These are phyloP conservation scores for Naumovozyma baii DNA, from an alignment of 805 yeast species.

Conservation along the genomic window DNA sequence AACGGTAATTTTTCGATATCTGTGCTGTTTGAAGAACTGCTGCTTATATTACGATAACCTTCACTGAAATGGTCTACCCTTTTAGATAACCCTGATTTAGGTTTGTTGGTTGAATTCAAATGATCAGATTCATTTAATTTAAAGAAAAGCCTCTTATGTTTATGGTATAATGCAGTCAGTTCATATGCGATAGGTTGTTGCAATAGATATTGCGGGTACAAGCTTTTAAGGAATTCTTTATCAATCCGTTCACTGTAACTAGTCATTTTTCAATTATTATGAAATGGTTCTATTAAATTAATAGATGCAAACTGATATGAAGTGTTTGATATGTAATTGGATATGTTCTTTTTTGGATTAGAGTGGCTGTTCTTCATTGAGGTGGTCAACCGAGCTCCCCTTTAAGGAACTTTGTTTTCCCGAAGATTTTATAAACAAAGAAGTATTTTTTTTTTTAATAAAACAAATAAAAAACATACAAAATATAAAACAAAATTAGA, in stretches of 20 bases:
- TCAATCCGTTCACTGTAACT: conserved; percentile 22
- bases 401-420: too few species aligned
- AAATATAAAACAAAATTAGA: too few species aligned
- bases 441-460: too few species aligned
- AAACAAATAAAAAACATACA: too few species aligned
- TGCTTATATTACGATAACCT: not conserved
- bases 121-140: conserved; percentile 1
- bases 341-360: too few species aligned
- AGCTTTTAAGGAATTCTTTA: conserved; percentile 16
- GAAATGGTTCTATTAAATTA: too few species aligned
- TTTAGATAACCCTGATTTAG: not conserved
- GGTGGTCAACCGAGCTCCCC: too few species aligned
- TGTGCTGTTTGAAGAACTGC: not conserved
- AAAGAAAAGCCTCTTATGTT: conserved; percentile 20
- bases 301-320: too few species aligned
- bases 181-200: conserved; percentile 28
- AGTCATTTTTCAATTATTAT: conserved; percentile 6
- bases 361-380: too few species aligned
- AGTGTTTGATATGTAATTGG: too few species aligned
- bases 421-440: too few species aligned
- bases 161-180: conserved; percentile 19
- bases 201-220: conserved; percentile 26
- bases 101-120: not conserved
- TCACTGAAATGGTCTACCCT: not conserved
- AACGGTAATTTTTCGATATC: not conserved